Evolutionary conservation across 2,329 filamentous ascomycete species (phyloP).

Genomic region (Clonostachys chloroleuca): DNA sequence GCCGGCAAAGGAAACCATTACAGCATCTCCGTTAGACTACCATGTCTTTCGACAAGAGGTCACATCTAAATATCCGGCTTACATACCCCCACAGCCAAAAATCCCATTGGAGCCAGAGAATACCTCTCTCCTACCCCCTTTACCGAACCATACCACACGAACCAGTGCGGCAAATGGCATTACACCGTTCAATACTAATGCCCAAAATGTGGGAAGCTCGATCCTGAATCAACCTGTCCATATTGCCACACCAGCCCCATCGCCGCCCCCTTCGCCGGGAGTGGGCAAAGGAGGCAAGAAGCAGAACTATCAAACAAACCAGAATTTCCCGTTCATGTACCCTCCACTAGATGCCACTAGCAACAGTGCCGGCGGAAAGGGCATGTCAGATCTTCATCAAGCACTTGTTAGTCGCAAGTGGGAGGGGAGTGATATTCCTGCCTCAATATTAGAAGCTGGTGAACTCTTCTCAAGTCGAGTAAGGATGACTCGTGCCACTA

Average conservation of each 20-base stretch:
- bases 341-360: slow-evolving; percentile 85
- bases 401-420: slow-evolving; percentile 76
- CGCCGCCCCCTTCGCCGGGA: slow-evolving; percentile 84
- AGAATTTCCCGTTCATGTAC: slow-evolving; percentile 97
- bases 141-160: slow-evolving; percentile 69
- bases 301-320: slow-evolving; percentile 98
- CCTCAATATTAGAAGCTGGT: slow-evolving; percentile 92
- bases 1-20: slow-evolving; percentile 74
- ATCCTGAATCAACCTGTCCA: slow-evolving; percentile 96
- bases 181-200: slow-evolving; percentile 48
- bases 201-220: slow-evolving; percentile 60
- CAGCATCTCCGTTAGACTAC: slow-evolving; percentile 91
- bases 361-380: slow-evolving; percentile 88
- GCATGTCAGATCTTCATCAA: slow-evolving; percentile 75
- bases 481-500: slow-evolving; percentile 84
- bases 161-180: slow-evolving; percentile 58
- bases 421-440: slow-evolving; percentile 91
- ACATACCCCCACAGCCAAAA: slow-evolving; percentile 79
- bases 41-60: slow-evolving; percentile 96
- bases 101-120: slow-evolving; percentile 88
- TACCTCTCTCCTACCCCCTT: slow-evolving; percentile 81
- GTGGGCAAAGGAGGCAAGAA: slow-evolving; percentile 94
- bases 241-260: slow-evolving; percentile 96
- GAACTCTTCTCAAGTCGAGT: slow-evolving; percentile 87
- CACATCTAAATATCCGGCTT: slow-evolving; percentile 95